phyloP scores from a whole-genome alignment of 495 filamentous ascomycete species.

The Hamigera avellanea region DNA sequence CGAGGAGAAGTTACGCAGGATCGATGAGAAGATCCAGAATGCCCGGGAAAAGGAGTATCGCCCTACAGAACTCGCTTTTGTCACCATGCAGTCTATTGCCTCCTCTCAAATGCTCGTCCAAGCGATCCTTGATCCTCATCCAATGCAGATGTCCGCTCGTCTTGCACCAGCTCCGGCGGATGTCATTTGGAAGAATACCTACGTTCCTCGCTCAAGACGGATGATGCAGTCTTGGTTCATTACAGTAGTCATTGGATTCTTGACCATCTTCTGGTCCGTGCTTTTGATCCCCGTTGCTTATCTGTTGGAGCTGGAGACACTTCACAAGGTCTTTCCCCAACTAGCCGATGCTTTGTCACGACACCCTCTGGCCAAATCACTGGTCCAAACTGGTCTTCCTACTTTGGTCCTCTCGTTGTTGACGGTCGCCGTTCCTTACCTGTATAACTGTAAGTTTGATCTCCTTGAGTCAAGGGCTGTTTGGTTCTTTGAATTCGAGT shows the following conservation, averaged over 20 bases:
- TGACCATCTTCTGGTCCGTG: constrained; percentile 83
- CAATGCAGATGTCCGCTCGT: constrained; percentile 72
- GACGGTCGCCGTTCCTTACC: constrained; percentile 79
- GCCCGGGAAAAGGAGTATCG: constrained; percentile 67
- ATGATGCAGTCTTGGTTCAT: constrained; percentile 71
- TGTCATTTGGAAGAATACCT: constrained; percentile 88
- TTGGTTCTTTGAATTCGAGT: not conserved
- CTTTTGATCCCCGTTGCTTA: constrained; percentile 73
- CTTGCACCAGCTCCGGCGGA: constrained; percentile 80
- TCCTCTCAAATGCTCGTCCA: constrained; percentile 90
- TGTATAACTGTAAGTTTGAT: constrained; percentile 68
- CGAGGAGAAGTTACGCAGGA: constrained; percentile 67
- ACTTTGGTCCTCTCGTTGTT: constrained; percentile 75
- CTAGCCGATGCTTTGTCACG: constrained; percentile 53
- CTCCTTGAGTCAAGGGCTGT: not conserved
- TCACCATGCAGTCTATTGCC: constrained; percentile 94
- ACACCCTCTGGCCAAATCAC: constrained; percentile 56
- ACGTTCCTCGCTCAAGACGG: constrained; percentile 61
- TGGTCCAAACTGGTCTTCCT: constrained; percentile 80
- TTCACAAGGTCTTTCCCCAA: constrained; percentile 59
- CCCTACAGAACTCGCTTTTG: constrained; percentile 77
- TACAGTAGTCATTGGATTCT: constrained; percentile 64
- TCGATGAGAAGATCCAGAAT: constrained; percentile 64
- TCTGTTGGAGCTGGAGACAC: constrained; percentile 63
- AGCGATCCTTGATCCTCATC: constrained; percentile 78